Evolutionary conservation across 192 early-diverging fungal genomes (phyloP), one percentile per base, ranked within the genome.

Genomic region (Geranomyces michiganensis): DNA sequence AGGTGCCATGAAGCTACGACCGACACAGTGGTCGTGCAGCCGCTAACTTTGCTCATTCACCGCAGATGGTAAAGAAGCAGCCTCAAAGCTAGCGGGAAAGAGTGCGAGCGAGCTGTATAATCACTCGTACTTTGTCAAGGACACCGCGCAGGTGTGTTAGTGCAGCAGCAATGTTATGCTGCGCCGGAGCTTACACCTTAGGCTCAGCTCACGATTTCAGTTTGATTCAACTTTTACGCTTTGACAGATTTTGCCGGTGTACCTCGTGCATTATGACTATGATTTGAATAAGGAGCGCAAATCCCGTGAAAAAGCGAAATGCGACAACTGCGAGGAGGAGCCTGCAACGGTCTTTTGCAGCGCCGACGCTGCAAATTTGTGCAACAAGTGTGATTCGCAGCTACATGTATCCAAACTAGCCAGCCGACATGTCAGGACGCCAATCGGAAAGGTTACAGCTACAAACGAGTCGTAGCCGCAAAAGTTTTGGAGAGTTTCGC

Each of bases 321-420:
- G n/a, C n/a, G n/a, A n/a, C n/a, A 85, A 87, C 60, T 88, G 87
- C 72, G 87, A 88, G 68, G 58, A 74, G 5, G 83, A 81, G 44
- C 70, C 30, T 24, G 87, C 87, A 1, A 80, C 78, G 2, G 78
- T 88, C 53, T 84, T 83, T 55, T 88, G 87, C 70, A 79, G 62
- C 8, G 77, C 83, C 48, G 87, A 88, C 71, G 71, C 79, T 9
- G 86, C 87, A 14, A 82, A 85, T 59, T 74, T 88, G 19, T 88
- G 87, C 78, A 82, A 85, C 36, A 81, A 82, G 49, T 88, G 87
- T 62, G 87, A 88, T 64, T 17, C 65, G 1, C 65, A 78, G 26
- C 73, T 87, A n/a, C 87, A 88, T 59, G 48, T 62, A 0, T 76
- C 84, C 24, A 88, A 88, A 56, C 75, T 88, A 5, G 78, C 86